phyloP scores from a whole-genome alignment of 305 asterid species.

The Fraxinus dipetala region DNA sequence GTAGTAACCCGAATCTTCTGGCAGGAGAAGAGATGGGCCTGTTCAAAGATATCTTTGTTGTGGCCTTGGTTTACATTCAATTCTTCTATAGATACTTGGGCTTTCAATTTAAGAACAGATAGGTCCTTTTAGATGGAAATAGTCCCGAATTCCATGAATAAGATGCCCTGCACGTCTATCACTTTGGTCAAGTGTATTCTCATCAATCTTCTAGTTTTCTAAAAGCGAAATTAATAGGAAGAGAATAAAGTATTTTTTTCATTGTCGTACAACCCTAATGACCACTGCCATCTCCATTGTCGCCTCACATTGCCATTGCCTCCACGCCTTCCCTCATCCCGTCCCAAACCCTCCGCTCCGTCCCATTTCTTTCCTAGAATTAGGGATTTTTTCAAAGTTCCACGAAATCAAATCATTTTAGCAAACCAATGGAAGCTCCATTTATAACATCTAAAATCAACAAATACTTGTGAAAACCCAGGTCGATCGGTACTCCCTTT shows the following conservation, averaged over 20 bases:
- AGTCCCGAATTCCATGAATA: background rate
- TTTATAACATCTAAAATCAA: background rate
- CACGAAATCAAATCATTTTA: no score
- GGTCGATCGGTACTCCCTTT: background rate
- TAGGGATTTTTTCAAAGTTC: no score
- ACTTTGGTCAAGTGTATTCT: background rate
- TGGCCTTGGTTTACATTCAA: background rate
- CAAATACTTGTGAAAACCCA: background rate
- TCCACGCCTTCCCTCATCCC: no score
- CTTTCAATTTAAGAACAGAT: background rate
- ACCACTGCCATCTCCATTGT: background rate
- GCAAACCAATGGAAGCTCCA: no score
- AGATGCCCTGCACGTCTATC: background rate
- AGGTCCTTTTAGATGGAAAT: background rate
- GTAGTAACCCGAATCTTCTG: slow-evolving; percentile 7
- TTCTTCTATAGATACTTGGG: background rate
- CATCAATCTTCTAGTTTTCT: background rate
- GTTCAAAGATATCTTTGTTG: background rate
- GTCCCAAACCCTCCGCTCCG: no score
- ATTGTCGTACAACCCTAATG: no score
- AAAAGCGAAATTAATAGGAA: background rate
- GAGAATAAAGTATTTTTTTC: no score
- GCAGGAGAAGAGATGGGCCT: slow-evolving; percentile 4
- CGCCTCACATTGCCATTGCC: background rate
- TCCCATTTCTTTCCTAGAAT: no score